Base-by-base conservation (phyloP, 129 eudicot genomes). In the Erigeron canadensis region DNA sequence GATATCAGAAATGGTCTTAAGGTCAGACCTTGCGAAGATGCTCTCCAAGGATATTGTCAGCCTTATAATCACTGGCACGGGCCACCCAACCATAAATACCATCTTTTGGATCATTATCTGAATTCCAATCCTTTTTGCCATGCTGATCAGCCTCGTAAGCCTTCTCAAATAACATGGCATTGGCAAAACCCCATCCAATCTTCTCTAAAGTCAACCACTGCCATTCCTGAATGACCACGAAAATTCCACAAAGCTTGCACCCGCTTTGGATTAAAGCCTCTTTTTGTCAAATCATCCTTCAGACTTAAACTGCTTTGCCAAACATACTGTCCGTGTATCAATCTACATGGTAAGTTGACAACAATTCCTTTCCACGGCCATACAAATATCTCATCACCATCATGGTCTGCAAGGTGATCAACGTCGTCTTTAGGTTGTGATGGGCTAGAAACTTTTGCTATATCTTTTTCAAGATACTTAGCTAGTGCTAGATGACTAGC, bases 91-190 rank as follows among this genome's bases (percentile, higher is more conserved):
- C 90, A 78, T 86, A 91, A 17, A 86, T 86, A 69, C 70, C 65
- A 11, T 71, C n/a, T n/a, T n/a, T 80, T 5, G 65, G 68, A 11
- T 58, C 79, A 13, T 76, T 65, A 28, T 68, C 71, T 45, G 76
- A 80, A 12, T 51, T 45, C 96, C 96, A 88, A 18, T 88, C 82
- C 50, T 67, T 85, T 77, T 84, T 84, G 37, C 97, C 96, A 68
- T 74, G 97, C 18, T 80, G 88, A 48, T 79, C 82, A 55, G 83
- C 81, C 53, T 86, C 95, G 76, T 88, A 86, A 59, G 79, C 79
- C 77, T 88, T 88, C 84, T 91, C 97, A 75, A 88, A 91, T n/a
- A 90, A 78, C 80, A 88, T 82, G 79, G 92, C 97, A 84, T 91
- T 88, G 23, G 65, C 70, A 76, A 88, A 86, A n/a, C 7, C 97